Base-by-base conservation (phyloP, 805 yeast genomes). In the Suhomyces tanzawaensis region DNA sequence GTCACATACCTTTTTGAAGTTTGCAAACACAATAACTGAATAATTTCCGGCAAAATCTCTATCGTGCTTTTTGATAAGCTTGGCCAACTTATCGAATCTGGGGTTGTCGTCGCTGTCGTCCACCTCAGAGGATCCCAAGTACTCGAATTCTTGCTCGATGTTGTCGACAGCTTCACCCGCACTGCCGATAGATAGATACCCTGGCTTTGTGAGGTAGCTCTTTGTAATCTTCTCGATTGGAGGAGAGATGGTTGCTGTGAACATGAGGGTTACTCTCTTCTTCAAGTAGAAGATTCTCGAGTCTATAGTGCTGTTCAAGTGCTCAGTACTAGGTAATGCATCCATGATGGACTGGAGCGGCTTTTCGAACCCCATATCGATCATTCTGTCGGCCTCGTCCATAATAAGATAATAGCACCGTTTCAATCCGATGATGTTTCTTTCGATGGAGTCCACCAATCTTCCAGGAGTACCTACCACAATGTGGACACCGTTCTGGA, bases 321-420 rank as follows among this genome's bases (percentile, higher is more conserved):
- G 42, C 23, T 54, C 47, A 2, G 62, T 56, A 0, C 58, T 59
- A 0, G 87, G 83, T n/a, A 86, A 64, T 25, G 65, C 64, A 3
- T 64, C 67, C 36, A 85, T 58, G 12, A 91, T 78, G 29, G 72
- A 69, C 16, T 72, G 74, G 32, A 91, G 76, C 52, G 88, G 88
- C 23, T 77, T 83, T 56, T 88, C 96, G 57, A 91, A 91, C 3
- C 97, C 97, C 77, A 91, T 74, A 57, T 89, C 96, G 29, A 91
- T 81, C 98, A 91, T 91, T 48, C 90, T 71, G 60, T 91, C 99
- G 2, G 96, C 96, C 62, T 91, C 99, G 64, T 91, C 99, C 67
- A 90, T 71, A 1, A 86, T 82, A 16, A 91, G 62, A 44, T 79
- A 83, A 44, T 72, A 72, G 44, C 95, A 77, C 41, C 77, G 77